Evolutionary conservation across 768 basidiomycete genomes (phyloP).

Genomic region (Tricholoma sp.): DNA sequence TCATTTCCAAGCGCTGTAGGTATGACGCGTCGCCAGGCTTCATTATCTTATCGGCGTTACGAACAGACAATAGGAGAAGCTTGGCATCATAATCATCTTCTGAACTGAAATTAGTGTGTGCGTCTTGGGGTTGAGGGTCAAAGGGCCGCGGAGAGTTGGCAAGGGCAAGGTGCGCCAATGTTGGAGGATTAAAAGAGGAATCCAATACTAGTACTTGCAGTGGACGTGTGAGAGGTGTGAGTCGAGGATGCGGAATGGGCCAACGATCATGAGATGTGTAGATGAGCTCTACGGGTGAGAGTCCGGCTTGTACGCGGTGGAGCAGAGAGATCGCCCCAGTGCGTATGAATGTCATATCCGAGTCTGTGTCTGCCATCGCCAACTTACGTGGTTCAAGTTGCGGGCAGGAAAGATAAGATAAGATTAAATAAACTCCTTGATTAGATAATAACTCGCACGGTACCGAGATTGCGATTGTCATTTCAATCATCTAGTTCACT

Average conservation of each 20-base stretch:
- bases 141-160: constrained; percentile 38
- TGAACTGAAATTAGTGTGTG: background rate
- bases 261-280: constrained; percentile 57
- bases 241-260: constrained; percentile 42
- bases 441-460: constrained; percentile 10
- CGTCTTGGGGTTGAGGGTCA: background rate
- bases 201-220: constrained; percentile 67
- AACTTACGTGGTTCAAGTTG: too few relatives aligned
- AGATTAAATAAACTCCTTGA: constrained; percentile 12
- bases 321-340: constrained; percentile 15
- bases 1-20: constrained; percentile 84
- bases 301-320: constrained; percentile 38
- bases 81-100: constrained; percentile 57
- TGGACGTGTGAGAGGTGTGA: constrained; percentile 28
- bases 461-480: too few relatives aligned
- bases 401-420: too few relatives aligned
- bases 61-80: constrained; percentile 75
- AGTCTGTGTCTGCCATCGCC: too few relatives aligned
- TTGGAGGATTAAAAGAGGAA: constrained; percentile 92
- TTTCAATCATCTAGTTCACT: background rate
- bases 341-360: constrained; percentile 4
- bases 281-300: constrained; percentile 52
- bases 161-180: constrained; percentile 77
- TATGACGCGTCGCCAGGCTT: constrained; percentile 69
- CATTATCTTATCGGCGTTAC: constrained; percentile 81